These are phyloP conservation scores for Setomelanomma holmii DNA, from an alignment of 2,329 filamentous ascomycete genomes.

Conservation along the genomic window DNA sequence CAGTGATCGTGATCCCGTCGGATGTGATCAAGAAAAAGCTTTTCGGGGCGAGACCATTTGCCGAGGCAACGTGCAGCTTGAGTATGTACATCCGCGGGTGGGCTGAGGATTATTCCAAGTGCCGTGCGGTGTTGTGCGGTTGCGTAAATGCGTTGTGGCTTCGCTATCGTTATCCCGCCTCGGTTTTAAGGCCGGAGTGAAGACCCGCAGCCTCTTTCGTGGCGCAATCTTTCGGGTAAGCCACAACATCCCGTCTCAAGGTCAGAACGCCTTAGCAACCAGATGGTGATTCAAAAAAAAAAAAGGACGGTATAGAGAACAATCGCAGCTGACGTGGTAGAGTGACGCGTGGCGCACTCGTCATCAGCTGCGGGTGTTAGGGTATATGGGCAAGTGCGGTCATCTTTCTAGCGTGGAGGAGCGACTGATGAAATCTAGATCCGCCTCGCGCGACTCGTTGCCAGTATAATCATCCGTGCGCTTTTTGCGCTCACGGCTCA, in stretches of 20 bases:
- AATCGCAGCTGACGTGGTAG: slow-evolving; percentile 15
- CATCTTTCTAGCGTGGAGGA: slow-evolving; percentile 47
- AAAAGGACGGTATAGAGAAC: slow-evolving; percentile 27
- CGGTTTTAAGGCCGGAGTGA: slow-evolving; percentile 12
- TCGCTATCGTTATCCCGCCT: slow-evolving; percentile 13
- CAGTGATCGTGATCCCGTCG: slow-evolving; percentile 14
- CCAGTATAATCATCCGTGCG: slow-evolving; percentile 40
- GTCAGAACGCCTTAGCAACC: slow-evolving; percentile 19
- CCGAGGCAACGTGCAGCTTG: slow-evolving; percentile 12
- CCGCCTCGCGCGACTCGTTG: slow-evolving; percentile 43
- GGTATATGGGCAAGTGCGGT: slow-evolving; percentile 20
- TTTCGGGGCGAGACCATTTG: slow-evolving; percentile 11
- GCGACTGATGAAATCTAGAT: slow-evolving; percentile 42
- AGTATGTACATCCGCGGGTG: neutral
- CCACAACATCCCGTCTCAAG: neutral
- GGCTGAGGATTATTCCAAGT: neutral
- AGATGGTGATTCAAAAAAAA: slow-evolving; percentile 29
- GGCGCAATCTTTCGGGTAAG: slow-evolving; percentile 9
- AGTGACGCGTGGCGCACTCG: slow-evolving; percentile 25
- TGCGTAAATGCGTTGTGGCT: slow-evolving; percentile 9
- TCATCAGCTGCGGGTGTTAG: slow-evolving; percentile 28
- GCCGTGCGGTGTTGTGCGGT: slow-evolving; percentile 5
- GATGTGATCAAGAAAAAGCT: slow-evolving; percentile 18
- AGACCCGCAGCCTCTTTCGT: slow-evolving; percentile 16
- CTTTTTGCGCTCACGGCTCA: slow-evolving; percentile 51